Percentiles rank a stretch among this genome's conserved stretches.
Conservation (phyloP, 768 basidiomycete genomes). For the Amyloporia xantha region DNA sequence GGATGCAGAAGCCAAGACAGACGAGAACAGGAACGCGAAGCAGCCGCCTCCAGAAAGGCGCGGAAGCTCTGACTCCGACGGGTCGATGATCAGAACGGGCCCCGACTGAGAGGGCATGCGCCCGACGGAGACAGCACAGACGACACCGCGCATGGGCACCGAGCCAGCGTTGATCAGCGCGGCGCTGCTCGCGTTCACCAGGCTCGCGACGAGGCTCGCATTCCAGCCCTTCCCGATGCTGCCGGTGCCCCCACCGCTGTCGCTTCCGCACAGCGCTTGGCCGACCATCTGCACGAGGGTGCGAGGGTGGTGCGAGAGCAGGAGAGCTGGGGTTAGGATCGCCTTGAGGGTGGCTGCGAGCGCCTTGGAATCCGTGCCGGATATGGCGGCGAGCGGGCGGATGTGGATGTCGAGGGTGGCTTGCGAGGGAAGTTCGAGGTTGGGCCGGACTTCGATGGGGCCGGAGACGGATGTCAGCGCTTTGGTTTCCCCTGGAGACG, state of each 20-base stretch:
- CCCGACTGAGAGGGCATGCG: slow-evolving; percentile 18
- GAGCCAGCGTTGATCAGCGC: slow-evolving; percentile 66
- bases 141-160: slow-evolving; percentile 68
- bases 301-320: slow-evolving; percentile 63
- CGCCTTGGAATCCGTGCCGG: slow-evolving; percentile 64
- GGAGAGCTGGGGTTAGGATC: slow-evolving; percentile 51
- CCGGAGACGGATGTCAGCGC: slow-evolving; percentile 71
- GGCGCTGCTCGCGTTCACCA: slow-evolving; percentile 65
- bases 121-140: slow-evolving; percentile 61
- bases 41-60: slow-evolving; percentile 44
- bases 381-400: slow-evolving; percentile 61
- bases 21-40: slow-evolving; percentile 59
- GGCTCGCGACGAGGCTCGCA: slow-evolving; percentile 48
- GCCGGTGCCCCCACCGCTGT: slow-evolving; percentile 18
- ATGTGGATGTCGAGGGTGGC: slow-evolving; percentile 71
- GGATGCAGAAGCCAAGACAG: slow-evolving; percentile 23
- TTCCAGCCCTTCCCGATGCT: slow-evolving; percentile 24
- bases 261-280: slow-evolving; percentile 43
- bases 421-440: slow-evolving; percentile 62
- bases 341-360: slow-evolving; percentile 47
- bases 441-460: slow-evolving; percentile 69
- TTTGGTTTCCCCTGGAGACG: slow-evolving; percentile 30
- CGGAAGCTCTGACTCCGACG: slow-evolving; percentile 36
- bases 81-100: slow-evolving; percentile 43
- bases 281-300: slow-evolving; percentile 74